Percentiles rank a stretch among this genome's conserved stretches.
phyloP scores from a whole-genome alignment of 768 basidiomycete genomes.

The Suillus subluteus region DNA sequence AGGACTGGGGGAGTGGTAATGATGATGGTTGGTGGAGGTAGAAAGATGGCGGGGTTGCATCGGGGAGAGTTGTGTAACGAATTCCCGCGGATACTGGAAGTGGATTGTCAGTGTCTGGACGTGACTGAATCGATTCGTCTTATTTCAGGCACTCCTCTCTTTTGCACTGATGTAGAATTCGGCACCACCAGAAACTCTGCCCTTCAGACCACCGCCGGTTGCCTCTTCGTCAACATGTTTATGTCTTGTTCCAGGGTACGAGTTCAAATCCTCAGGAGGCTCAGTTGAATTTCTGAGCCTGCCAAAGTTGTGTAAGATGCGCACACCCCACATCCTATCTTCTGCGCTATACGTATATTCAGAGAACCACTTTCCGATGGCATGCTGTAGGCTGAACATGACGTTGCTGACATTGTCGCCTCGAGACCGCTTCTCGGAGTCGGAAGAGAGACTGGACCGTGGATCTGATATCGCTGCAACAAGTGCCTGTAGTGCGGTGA shows the following conservation, averaged over 20 bases:
- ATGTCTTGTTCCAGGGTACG: slow-evolving; percentile 37
- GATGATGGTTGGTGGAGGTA: slow-evolving; percentile 47
- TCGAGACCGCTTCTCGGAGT: slow-evolving; percentile 43
- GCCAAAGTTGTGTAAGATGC: slow-evolving; percentile 94
- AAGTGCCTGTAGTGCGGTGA: too few species aligned
- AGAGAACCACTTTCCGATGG: slow-evolving; percentile 88
- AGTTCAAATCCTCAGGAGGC: slow-evolving; percentile 37
- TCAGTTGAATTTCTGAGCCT: slow-evolving; percentile 49
- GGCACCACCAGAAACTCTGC: slow-evolving; percentile 88
- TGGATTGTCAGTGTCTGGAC: slow-evolving; percentile 10
- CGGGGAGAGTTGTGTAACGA: slow-evolving; percentile 92
- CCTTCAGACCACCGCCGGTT: slow-evolving; percentile 88
- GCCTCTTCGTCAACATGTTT: slow-evolving; percentile 95
- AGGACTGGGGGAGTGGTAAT: slow-evolving; percentile 37
- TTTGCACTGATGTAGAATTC: slow-evolving; percentile 94
- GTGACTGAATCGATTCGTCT: slow-evolving; percentile 21
- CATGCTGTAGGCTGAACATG: slow-evolving; percentile 89
- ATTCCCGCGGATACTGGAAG: slow-evolving; percentile 85
- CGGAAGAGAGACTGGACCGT: slow-evolving; percentile 48
- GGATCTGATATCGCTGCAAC: slow-evolving; percentile 89
- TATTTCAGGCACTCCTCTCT: slow-evolving; percentile 90
- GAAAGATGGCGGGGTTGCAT: slow-evolving; percentile 69
- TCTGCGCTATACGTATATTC: slow-evolving; percentile 96
- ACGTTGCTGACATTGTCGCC: slow-evolving; percentile 63
- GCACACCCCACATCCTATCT: slow-evolving; percentile 93